A percentile compares a stretch with the other conserved stretches of the same genome.
Evolutionary conservation across 1,284 basidiomycete genomes (phyloP).

Genomic region (Coniophora puteana): DNA sequence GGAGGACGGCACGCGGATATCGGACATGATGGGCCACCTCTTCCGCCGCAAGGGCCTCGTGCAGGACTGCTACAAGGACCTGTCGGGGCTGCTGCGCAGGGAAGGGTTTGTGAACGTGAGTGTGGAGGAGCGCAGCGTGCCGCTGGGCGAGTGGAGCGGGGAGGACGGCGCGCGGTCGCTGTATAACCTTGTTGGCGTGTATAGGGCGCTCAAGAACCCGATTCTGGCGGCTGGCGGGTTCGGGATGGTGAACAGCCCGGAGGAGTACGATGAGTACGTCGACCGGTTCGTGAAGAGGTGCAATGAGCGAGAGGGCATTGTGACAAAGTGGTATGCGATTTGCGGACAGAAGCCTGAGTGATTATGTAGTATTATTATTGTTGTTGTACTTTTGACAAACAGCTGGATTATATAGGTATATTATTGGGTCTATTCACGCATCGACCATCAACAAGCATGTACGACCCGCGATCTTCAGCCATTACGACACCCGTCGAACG

Average conservation of each 20-base stretch:
- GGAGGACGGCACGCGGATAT: no score
- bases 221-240: slow-evolving; percentile 12
- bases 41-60: no score
- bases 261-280: slow-evolving; percentile 13
- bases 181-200: slow-evolving; percentile 12
- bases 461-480: no score
- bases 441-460: no score
- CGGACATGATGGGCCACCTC: no score
- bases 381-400: no score
- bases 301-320: slow-evolving; percentile 14
- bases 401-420: no score
- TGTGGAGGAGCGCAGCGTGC: slow-evolving; percentile 11
- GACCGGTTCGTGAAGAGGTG: slow-evolving; percentile 19
- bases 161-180: slow-evolving; percentile 12
- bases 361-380: no score
- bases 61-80: no score
- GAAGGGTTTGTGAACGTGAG: slow-evolving; percentile 17
- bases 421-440: no score
- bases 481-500: no score
- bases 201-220: slow-evolving; percentile 12
- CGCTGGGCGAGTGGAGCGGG: slow-evolving; percentile 17
- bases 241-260: slow-evolving; percentile 5
- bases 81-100: slow-evolving; percentile 16
- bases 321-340: slow-evolving; percentile 4
- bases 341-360: slow-evolving; percentile 22